Percentiles rank a stretch among this genome's conserved stretches.
Conservation (phyloP, 176 grass and related monocot genomes). For the Hordeum marinum region DNA sequence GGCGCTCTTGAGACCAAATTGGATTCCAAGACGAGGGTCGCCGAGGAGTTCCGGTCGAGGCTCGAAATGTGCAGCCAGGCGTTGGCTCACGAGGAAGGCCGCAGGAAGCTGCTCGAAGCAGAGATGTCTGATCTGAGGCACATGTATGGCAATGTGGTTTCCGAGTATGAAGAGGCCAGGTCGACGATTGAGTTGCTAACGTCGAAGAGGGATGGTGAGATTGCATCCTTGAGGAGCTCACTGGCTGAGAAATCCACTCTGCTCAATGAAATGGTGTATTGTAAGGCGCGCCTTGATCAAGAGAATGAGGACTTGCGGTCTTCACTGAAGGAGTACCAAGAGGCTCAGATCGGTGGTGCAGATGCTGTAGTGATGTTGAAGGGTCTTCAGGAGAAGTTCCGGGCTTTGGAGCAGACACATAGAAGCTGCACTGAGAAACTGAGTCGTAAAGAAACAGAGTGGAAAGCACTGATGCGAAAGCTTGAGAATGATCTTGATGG, state of each 20-base stretch:
- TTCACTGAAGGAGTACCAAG: slow-evolving; percentile 65
- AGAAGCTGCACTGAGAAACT: slow-evolving; percentile 60
- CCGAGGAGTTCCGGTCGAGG: slow-evolving; percentile 44
- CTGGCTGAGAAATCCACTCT: slow-evolving; percentile 56
- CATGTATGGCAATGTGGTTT: slow-evolving; percentile 49
- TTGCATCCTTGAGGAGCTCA: slow-evolving; percentile 74
- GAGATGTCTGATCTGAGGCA: slow-evolving; percentile 54
- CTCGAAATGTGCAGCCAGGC: slow-evolving; percentile 77
- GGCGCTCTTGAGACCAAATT: slow-evolving; percentile 34
- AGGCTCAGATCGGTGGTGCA: slow-evolving; percentile 51
- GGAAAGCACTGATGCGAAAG: slow-evolving; percentile 42
- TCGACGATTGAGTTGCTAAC: slow-evolving; percentile 47
- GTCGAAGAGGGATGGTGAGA: slow-evolving; percentile 48
- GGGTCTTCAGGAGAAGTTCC: slow-evolving; percentile 56
- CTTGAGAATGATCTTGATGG: slow-evolving; percentile 57
- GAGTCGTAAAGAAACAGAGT: slow-evolving; percentile 52
- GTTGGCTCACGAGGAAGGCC: slow-evolving; percentile 67
- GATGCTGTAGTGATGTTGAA: slow-evolving; percentile 37
- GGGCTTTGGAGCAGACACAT: slow-evolving; percentile 58
- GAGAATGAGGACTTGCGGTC: slow-evolving; percentile 56
- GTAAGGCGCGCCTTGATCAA: slow-evolving; percentile 49
- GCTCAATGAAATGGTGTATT: slow-evolving; percentile 71
- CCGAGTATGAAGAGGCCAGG: slow-evolving; percentile 67
- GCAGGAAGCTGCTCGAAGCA: slow-evolving; percentile 59
- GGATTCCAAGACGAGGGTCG: slow-evolving; percentile 57